Evolutionary conservation across 163 green algal species (phyloP), one percentile per base, ranked within the genome.

Genomic region (Trebouxia gelatinosa): DNA sequence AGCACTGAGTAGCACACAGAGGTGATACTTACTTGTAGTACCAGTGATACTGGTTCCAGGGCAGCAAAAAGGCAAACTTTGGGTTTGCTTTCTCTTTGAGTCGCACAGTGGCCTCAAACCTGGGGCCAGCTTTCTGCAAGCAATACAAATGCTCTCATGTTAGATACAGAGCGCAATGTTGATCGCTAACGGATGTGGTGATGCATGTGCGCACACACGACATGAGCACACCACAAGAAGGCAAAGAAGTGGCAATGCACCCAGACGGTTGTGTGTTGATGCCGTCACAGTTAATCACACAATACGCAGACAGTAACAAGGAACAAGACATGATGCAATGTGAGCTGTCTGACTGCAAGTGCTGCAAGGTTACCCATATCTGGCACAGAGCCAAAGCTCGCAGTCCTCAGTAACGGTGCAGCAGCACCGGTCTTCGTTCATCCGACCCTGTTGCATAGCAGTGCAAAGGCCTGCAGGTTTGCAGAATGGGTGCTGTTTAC

Each of bases 31-130:
- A 82, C 75, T 79, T 76, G 81, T 92, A 96, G 76, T 89, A 91
- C 2, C 57, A 32, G 80, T 96, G 88, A 65, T 90, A 68, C n/a
- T 64, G 48, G 59, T 88, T 83, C 38, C 77, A 82, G 0, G 90
- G 91, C 19, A 87, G 67, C 46, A 96, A 80, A 74, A 96, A 96
- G 3, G 58, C 74, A 77, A 96, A 96, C 1, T 72, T 77, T 0
- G 90, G 88, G 78, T 94, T 90, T 32, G 51, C 78, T 2, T 58
- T 51, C 76, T 94, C 90, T 28, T 84, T 81, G 31, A 80, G 32
- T 19, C 84, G 68, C 57, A 96, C 84, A 23, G 87, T 87, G 1
- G 82, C 84, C 80, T 96, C 90, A 78, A 94, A 90, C 34, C 79
- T 74, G 0, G 75, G 38, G 2, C 91, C 91, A 57, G 88, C 89